Conservation (phyloP, 2,329 filamentous ascomycete species). For the Ciborinia camelliae region DNA sequence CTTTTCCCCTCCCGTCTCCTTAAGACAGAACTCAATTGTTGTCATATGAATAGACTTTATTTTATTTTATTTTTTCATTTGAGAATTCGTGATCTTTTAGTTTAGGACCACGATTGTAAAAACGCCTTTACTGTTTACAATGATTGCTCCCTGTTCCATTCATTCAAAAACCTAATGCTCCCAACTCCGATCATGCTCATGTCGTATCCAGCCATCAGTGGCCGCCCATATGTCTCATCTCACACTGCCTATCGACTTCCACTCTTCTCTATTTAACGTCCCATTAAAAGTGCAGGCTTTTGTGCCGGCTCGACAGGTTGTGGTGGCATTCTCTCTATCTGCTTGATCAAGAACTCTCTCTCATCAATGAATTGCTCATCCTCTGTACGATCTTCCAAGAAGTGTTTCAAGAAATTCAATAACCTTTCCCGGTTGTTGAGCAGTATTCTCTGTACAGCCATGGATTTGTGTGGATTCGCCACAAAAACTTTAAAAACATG, state of each 20-base stretch:
- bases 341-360: conserved; percentile 93
- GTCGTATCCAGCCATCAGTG: conserved; percentile 19
- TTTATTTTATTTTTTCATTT: neutral
- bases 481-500: conserved; percentile 99
- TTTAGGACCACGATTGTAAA: conserved; percentile 3
- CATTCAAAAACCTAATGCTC: conserved; percentile 20
- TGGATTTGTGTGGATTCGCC: conserved; percentile 96
- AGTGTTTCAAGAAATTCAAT: conserved; percentile 82
- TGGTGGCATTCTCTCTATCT: conserved; percentile 70
- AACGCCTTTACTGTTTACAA: conserved; percentile 18
- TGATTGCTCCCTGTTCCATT: conserved; percentile 9
- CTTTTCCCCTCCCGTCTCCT: neutral
- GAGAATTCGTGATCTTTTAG: conserved; percentile 1
- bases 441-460: conserved; percentile 90
- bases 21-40: neutral
- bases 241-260: conserved; percentile 20
- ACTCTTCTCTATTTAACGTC: conserved; percentile 25
- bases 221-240: conserved; percentile 15
- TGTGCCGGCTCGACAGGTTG: conserved; percentile 48
- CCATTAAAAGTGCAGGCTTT: conserved; percentile 37
- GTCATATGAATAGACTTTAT: neutral
- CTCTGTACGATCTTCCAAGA: conserved; percentile 90
- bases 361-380: conserved; percentile 99
- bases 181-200: conserved; percentile 20
- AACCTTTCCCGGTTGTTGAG: conserved; percentile 95